phyloP scores from a whole-genome alignment of 2,329 filamentous ascomycete species.

The Endocalyx cinctus region DNA sequence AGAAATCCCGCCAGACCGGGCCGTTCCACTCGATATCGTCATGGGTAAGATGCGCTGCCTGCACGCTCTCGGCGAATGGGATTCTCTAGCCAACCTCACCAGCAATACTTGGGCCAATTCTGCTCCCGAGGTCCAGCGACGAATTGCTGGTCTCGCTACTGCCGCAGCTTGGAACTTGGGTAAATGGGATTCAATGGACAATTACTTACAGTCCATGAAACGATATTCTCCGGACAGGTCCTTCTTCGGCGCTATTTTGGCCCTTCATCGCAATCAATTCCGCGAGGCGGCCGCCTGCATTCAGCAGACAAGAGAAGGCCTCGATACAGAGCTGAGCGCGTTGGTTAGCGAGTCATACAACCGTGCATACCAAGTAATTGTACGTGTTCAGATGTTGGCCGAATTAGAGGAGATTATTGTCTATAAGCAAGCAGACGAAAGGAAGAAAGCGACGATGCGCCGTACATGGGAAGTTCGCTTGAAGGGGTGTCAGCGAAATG shows the following conservation, averaged over 20 bases:
- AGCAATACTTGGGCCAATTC: constrained; percentile 94
- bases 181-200: constrained; percentile 98
- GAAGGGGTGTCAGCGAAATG: constrained; percentile 91
- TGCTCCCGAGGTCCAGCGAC: constrained; percentile 77
- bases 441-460: constrained; percentile 86
- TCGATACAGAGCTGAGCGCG: constrained; percentile 93
- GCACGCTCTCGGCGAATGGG: constrained; percentile 96
- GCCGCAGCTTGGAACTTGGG: constrained; percentile 94
- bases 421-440: constrained; percentile 91
- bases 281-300: constrained; percentile 85
- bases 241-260: constrained; percentile 95
- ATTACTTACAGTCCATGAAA: constrained; percentile 93
- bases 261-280: constrained; percentile 94
- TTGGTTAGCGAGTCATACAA: constrained; percentile 98
- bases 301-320: constrained; percentile 82
- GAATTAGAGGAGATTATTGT: constrained; percentile 96
- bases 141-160: constrained; percentile 89
- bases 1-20: constrained; percentile 55
- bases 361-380: constrained; percentile 93
- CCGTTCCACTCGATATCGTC: constrained; percentile 80
- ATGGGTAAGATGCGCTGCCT: constrained; percentile 99
- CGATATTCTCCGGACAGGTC: constrained; percentile 87
- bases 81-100: constrained; percentile 80
- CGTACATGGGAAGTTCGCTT: constrained; percentile 93
- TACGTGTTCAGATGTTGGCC: constrained; percentile 97